A percentile compares a stretch with the other conserved stretches of the same genome.
Evolutionary conservation across 345 rosid genomes (phyloP).

Genomic region (Hypericum androsaemum): DNA sequence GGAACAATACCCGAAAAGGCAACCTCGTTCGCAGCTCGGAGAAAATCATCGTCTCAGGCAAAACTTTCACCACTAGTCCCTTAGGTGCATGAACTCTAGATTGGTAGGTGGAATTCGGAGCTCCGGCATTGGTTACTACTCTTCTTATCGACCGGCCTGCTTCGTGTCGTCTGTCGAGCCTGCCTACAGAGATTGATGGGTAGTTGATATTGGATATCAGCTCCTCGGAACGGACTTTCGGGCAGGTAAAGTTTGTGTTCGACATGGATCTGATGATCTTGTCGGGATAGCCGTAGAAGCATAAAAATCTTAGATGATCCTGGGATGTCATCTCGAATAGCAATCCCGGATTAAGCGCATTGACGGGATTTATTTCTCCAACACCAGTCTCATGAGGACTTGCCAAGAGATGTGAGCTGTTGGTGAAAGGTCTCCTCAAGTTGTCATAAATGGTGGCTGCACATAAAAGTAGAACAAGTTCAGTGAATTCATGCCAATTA

Average conservation of each 20-base stretch:
- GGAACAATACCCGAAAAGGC: constrained; percentile 37
- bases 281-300: constrained; percentile 47
- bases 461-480: not conserved
- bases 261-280: constrained; percentile 41
- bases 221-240: constrained; percentile 15
- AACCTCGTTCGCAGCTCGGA: constrained; percentile 14
- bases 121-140: constrained; percentile 53
- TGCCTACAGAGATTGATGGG: constrained; percentile 63
- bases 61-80: constrained; percentile 46
- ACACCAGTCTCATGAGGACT: constrained; percentile 60
- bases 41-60: constrained; percentile 38
- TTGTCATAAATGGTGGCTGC: constrained; percentile 50
- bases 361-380: constrained; percentile 52
- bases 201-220: constrained; percentile 59
- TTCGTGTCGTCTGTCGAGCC: constrained; percentile 21
- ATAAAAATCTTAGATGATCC: constrained; percentile 52
- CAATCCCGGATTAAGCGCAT: constrained; percentile 65
- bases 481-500: not conserved
- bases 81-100: constrained; percentile 33
- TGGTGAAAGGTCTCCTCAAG: constrained; percentile 33
- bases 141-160: constrained; percentile 28
- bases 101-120: constrained; percentile 36
- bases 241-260: constrained; percentile 39
- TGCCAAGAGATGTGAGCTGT: constrained; percentile 33
- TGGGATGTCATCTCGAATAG: constrained; percentile 45